Base-by-base conservation (phyloP, 2,329 filamentous ascomycete genomes). In the Mycosphaerella sp. region DNA sequence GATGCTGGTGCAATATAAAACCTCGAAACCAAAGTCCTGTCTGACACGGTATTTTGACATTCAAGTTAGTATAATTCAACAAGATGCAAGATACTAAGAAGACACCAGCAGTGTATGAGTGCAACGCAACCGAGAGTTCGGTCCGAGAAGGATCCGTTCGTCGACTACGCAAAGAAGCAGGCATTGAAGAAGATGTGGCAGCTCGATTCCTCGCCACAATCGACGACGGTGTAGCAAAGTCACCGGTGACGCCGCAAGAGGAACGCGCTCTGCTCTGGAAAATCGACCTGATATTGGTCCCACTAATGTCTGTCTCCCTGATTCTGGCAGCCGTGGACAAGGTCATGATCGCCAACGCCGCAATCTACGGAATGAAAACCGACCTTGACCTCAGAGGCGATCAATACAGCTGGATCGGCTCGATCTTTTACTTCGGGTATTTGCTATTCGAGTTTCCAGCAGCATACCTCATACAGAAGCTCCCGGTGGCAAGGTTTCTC, bases 361-460 rank as follows among this genome's bases (percentile, higher is more conserved):
- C 52, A 2, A 46, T 54, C 25, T 54, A 54, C 35, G 74, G 64
- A 16, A 61, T 62, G 34, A 65, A 61, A 50, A 61, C 72, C 14
- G 74, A 71, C 2, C 75, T 73, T 0, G 63, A 77, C 52, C 64
- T 79, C 3, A 53, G 66, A 2, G 72, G 72, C 12, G 69, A 76
- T 51, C 68, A 78, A 48, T 79, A 77, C 57, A 72, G 71, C 12
- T 78, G 75, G 76, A 66, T 76, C 8, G 70, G 70, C 8, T 71
- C 68, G 1, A 74, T 74, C 12, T 75, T 75, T 57, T 75, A 75
- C 56, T 72, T 75, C 54, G 72, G 72, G n/a, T 75, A 74, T 49
- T 64, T 75, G 1, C 57, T 69, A 21, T 69, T 69, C 2, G 71
- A 75, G 54, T 72, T 66, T 44, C 72, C 72, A 3, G 65, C 68